A percentile compares a stretch with the other conserved stretches of the same genome.
phyloP scores from a whole-genome alignment of 2,329 filamentous ascomycete genomes.

The Arthrobotrys musiformis region DNA sequence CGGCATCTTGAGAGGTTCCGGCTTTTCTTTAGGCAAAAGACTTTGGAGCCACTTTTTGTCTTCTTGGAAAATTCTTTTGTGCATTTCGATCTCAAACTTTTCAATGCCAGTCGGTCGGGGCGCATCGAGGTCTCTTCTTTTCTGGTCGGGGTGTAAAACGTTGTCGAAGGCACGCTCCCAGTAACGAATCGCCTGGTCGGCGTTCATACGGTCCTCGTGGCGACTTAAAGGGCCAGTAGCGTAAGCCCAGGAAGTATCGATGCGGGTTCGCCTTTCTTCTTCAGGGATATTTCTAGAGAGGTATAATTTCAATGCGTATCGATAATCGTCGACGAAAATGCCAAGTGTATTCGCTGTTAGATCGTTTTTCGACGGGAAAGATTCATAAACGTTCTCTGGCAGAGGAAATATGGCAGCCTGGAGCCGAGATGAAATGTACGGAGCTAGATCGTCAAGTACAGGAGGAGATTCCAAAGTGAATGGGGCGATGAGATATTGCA shows the following conservation, averaged over 20 bases:
- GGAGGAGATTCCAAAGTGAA: not conserved
- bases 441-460: not conserved
- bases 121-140: not conserved
- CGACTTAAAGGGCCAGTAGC: not conserved
- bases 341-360: not conserved
- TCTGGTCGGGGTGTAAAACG: not conserved
- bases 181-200: not conserved
- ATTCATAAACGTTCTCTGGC: not conserved
- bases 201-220: not conserved
- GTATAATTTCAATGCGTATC: not conserved
- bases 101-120: too few relatives aligned
- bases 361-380: not conserved
- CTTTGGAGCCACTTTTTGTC: not conserved
- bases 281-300: not conserved
- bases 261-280: not conserved
- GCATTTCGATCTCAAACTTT: not conserved
- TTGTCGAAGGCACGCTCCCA: not conserved
- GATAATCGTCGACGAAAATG: slow-evolving; percentile 6
- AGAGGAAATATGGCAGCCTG: slow-evolving; percentile 2
- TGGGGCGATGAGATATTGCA: slow-evolving; percentile 3
- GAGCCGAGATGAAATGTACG: slow-evolving; percentile 6
- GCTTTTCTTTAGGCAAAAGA: not conserved
- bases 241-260: not conserved
- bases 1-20: not conserved
- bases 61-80: not conserved